Conservation (phyloP, 495 filamentous ascomycete genomes). For the Achaetomiella virescens region DNA sequence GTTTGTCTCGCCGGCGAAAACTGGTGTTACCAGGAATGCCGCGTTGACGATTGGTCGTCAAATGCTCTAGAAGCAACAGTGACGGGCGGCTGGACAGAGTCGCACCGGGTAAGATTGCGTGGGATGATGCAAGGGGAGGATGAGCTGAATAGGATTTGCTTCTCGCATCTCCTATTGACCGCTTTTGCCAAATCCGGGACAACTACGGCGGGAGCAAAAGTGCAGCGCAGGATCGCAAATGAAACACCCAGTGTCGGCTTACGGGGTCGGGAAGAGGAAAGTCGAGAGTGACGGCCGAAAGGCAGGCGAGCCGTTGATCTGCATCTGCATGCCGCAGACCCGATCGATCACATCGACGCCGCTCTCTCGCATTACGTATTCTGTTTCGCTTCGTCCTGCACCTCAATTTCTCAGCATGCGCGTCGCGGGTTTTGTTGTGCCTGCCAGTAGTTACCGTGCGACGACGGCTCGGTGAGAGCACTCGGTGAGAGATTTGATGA, state of each 20-base stretch:
- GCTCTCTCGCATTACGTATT: neutral
- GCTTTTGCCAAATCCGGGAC: neutral
- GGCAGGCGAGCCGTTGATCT: neutral
- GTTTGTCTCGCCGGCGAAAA: neutral
- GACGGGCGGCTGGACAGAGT: neutral
- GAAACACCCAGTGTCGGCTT: neutral
- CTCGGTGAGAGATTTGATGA: neutral
- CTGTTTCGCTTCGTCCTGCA: neutral
- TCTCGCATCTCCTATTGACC: neutral
- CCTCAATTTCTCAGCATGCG: neutral
- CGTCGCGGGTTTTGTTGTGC: too few species aligned
- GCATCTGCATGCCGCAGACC: neutral
- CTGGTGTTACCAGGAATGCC: neutral
- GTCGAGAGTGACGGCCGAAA: too few species aligned
- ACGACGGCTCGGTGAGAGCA: neutral
- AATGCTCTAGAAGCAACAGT: neutral
- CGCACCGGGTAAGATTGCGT: neutral
- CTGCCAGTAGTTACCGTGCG: neutral
- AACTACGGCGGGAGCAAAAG: neutral
- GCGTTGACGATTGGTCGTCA: neutral
- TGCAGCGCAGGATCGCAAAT: too few species aligned
- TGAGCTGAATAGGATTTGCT: neutral
- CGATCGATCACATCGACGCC: neutral
- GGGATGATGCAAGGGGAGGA: neutral
- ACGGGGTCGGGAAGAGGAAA: neutral